Base-by-base conservation (phyloP, 164 flowering plant species). In the Aristolochia californica region DNA sequence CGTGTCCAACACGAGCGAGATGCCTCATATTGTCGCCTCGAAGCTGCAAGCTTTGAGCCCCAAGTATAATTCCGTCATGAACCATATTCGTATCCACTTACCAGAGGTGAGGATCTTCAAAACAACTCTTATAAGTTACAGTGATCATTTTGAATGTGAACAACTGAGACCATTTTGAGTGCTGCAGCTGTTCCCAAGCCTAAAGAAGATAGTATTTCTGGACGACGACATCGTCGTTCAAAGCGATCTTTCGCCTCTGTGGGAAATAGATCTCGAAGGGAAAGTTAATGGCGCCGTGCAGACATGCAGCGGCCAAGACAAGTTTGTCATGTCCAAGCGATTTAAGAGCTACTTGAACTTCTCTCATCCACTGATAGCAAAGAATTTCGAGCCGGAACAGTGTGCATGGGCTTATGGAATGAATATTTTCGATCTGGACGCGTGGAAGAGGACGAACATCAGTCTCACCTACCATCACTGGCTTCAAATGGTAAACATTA, bases 331-430 rank as follows among this genome's bases (percentile, higher is more conserved):
- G 99, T 84, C 99, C 0, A 90, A 90, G 84, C 55, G 74, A 53
- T 59, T 87, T 24, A 87, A 80, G 74, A 94, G 80, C 82, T 94
- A 94, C 56, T 63, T 94, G 68, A 94, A 94, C 80, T 94, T 94
- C 63, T 87, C 97, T 8, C 95, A 94, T 65, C 97, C 96, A 4
- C 27, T 90, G 64, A 83, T 94, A 62, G 57, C 79, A 4, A 56
- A 74, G 23, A 83, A 70, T 52, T 94, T 94, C 13, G 67, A 89
- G 65, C 91, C 96, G 1, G 60, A 80, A 27, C 86, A 87, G 71
- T 94, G 99, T 66, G 99, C 96, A 3, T 94, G 99, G 99, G 99
- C 99, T 21, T 94, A 94, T 62, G 99, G 97, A 27, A 90, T 94
- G 97, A 94, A 93, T 65, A 75, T 93, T 27, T 89, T 93, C 47